Evolutionary conservation across 805 yeast species (phyloP).

Genomic region (Saccharomycopsis oosterbeekiorum): DNA sequence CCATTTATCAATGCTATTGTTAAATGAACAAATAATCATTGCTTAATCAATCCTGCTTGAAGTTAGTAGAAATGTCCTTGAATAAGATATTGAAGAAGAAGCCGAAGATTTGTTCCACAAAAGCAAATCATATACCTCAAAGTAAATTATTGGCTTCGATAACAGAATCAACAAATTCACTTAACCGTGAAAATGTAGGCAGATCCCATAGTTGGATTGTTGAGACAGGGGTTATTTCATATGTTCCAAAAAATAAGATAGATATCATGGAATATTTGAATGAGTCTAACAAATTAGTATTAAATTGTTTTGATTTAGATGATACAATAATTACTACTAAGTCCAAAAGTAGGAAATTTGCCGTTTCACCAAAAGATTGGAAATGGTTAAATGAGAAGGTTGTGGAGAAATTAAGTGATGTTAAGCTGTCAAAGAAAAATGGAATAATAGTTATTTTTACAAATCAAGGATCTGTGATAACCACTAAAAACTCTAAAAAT

Average conservation of each 20-base stretch:
- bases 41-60: too few relatives aligned
- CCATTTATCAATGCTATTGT: too few relatives aligned
- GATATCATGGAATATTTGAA: not conserved
- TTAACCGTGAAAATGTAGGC: not conserved
- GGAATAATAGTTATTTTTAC: slow-evolving; percentile 61
- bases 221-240: not conserved
- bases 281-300: not conserved
- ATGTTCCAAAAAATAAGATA: not conserved
- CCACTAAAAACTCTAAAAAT: slow-evolving; percentile 21
- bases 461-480: slow-evolving; percentile 70
- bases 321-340: slow-evolving; percentile 63
- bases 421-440: slow-evolving; percentile 19
- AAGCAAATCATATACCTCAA: not conserved
- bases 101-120: not conserved
- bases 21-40: too few relatives aligned
- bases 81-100: not conserved
- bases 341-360: slow-evolving; percentile 44
- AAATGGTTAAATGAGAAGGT: slow-evolving; percentile 40
- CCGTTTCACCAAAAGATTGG: slow-evolving; percentile 67
- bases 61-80: not conserved
- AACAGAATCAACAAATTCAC: not conserved
- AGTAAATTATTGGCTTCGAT: not conserved
- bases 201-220: not conserved
- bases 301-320: slow-evolving; percentile 67
- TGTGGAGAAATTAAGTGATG: slow-evolving; percentile 19